Base-by-base conservation (phyloP, 2,329 filamentous ascomycete species). In the Penicillium verrucosum region DNA sequence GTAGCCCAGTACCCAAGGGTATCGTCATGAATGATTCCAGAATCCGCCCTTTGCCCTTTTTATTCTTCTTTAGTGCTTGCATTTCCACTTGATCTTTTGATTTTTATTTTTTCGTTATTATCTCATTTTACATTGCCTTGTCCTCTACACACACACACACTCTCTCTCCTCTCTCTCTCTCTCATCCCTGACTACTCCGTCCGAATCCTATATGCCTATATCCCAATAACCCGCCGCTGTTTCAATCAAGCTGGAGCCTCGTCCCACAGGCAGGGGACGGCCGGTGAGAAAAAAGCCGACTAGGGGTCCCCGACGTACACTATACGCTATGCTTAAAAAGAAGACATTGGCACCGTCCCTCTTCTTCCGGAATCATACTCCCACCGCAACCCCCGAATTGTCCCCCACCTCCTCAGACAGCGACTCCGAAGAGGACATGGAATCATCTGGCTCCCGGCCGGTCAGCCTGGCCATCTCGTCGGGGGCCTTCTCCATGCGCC, bases 401-500 rank as follows among this genome's bases (percentile, higher is more conserved):
- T 77, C 75, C 21, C 76, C 77, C 56, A 70, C 71, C 29, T 70
- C 75, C 41, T 76, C 75, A 50, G 70, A 76, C 53, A 73, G 71
- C 60, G 74, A 78, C 54, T 73, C 77, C 43, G 74, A 78, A 67
- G 74, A 76, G 75, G 75, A 72, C 62, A 71, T 77, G 75, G 70
- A 78, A 69, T 65, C 65, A 58, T 60, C 71, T 48, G 68, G 68
- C 62, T 73, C 76, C 54, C 71, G 77, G 65, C 77, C 78, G 42
- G 70, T 75, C 56, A 79, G 76, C 68, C 66, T 79, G 60, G 68
- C 70, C 43, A 70, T 74, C 53, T 73, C 75, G 46, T 65, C 68
- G 58, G 73, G 75, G 60, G 69, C 69, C 47, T 72, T 72, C 51
- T 70, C 75, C 73, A 83, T 70, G 65, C 80, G 85, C 68, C 93